These are phyloP conservation scores for Spergularia azorica DNA, from an alignment of 179 eudicot species.

Conservation along the genomic window DNA sequence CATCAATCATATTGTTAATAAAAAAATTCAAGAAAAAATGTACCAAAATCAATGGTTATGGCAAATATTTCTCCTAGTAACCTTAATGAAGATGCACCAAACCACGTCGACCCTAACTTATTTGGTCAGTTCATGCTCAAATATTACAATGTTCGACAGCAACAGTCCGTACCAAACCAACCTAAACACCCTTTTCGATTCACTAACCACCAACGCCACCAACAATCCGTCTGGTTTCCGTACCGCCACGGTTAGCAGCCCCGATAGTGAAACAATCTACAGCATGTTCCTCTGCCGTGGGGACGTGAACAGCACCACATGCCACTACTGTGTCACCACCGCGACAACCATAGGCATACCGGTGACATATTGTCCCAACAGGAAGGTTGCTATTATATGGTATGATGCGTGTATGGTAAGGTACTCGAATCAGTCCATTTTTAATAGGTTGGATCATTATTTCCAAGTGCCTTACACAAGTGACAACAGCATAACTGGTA, in stretches of 20 bases:
- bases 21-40: background rate
- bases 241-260: background rate
- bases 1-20: too few species aligned
- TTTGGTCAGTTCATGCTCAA: background rate
- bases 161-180: conserved; percentile 13
- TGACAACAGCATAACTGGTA: background rate
- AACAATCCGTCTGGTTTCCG: background rate
- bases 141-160: background rate
- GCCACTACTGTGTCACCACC: background rate
- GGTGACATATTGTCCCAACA: background rate
- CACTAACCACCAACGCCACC: conserved; percentile 18
- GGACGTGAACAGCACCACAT: background rate
- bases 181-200: conserved; percentile 13
- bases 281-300: conserved; percentile 40
- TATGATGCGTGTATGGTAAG: conserved; percentile 18
- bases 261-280: background rate
- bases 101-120: background rate
- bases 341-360: background rate
- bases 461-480: background rate
- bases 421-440: conserved; percentile 18
- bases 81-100: background rate
- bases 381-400: conserved; percentile 6
- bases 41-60: background rate
- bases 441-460: background rate
- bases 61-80: background rate